Base-by-base conservation (phyloP, 2,329 filamentous ascomycete genomes). In the Lachnellula hyalina region DNA sequence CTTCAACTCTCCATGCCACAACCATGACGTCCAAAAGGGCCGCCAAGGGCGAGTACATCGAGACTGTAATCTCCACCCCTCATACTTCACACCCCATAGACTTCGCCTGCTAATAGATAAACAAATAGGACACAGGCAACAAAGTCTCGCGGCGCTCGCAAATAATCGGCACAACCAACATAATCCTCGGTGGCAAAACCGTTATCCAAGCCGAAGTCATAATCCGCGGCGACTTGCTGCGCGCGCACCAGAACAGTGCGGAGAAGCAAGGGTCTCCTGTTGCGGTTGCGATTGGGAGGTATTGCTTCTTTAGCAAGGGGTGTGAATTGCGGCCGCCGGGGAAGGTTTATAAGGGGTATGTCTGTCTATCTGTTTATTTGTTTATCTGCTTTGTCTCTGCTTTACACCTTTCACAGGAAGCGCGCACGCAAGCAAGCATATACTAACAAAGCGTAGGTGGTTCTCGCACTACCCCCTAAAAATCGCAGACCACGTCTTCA, bases 131-230 rank as follows among this genome's bases (percentile, higher is more conserved):
- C 74, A 96, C 92, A 2, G 94, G 94, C 63, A 99, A 99, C 81
- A 97, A 97, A 76, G 94, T 99, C 67, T 93, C 92, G 40, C 90
- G 94, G 63, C 90, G 90, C 64, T 89, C 90, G 59, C 86, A 87
- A 69, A 90, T 99, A 64, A 89, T 96, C 67, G 94, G 94, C 66
- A 96, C 93, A 21, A 91, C 96, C 65, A 96, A 97, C 74, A 97
- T 99, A 74, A 96, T 96, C 73, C 87, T 99, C 2, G 94, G 91
- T 64, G 94, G 94, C 60, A 96, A 90, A 74, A 96, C 92, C 0
- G 90, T 97, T 59, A 96, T 99, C 68, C 91, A 96, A 78, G 87
- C 91, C 59, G 92, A 96, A 68, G 93, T 91, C 65, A 91, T 94
- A 73, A 90, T 99, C 68, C 87, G 94, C 47, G 94, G 93, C 45